These are phyloP conservation scores for Barnettozyma sucrosica DNA, from an alignment of 805 yeast genomes.

Conservation along the genomic window DNA sequence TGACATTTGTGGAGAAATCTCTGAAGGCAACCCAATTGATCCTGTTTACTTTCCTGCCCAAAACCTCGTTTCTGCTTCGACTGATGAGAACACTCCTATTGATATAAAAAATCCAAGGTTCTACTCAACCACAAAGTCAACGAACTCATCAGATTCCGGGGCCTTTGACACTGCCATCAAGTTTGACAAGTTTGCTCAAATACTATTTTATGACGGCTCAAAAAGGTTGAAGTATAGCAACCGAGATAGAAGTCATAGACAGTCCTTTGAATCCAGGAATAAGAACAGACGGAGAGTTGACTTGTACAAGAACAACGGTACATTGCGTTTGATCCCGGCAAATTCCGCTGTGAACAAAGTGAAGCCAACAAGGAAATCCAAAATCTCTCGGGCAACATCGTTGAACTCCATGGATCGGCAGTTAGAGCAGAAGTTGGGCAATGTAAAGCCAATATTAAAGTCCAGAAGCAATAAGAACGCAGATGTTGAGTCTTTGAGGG, in stretches of 20 bases:
- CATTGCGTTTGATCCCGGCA: conserved; percentile 5
- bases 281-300: conserved; percentile 2
- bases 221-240: conserved; percentile 30
- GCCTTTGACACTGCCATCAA: conserved; percentile 14
- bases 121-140: not conserved
- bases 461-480: conserved; percentile 30
- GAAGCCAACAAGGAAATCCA: not conserved
- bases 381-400: not conserved
- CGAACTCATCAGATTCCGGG: not conserved
- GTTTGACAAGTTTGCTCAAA: conserved; percentile 25
- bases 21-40: conserved; percentile 13
- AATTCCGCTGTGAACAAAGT: not conserved
- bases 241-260: conserved; percentile 26
- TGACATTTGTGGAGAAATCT: conserved; percentile 10
- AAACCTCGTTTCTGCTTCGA: not conserved
- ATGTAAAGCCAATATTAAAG: conserved; percentile 33
- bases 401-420: not conserved
- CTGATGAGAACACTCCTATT: conserved; percentile 12
- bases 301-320: conserved; percentile 8
- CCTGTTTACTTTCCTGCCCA: conserved; percentile 12
- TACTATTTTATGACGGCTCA: conserved; percentile 25
- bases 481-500: conserved; percentile 31
- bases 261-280: conserved; percentile 9
- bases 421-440: not conserved
- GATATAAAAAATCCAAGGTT: conserved; percentile 11